Base-by-base conservation (phyloP, 805 yeast species). In the Pachysolen tannophilus region DNA sequence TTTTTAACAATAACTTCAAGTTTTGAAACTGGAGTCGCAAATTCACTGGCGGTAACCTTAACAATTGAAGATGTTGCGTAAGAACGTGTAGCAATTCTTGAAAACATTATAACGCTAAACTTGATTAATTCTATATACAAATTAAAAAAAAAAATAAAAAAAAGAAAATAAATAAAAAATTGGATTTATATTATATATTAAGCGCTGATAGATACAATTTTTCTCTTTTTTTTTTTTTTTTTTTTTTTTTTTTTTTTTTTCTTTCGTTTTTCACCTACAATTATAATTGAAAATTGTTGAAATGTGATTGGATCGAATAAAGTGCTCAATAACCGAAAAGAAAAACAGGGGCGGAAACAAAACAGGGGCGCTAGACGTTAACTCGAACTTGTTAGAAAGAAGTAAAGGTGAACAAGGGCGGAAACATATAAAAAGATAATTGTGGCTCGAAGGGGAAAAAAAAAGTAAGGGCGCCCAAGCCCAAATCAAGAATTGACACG, bases 1-100 rank as follows among this genome's bases (percentile, higher is more conserved):
- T 79, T 79, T 49, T 67, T 66, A 48, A 90, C 79, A 43, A 82
- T 78, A 41, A 90, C 85, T 36, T 88, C 71, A 39, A 92, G 65
- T 36, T 81, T 68, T 43, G 95, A 80, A 42, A 85, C 74, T 48
- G 75, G 69, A 37, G 83, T 78, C 33, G 75, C 61, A 38, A 79
- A 67, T 43, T 78, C 86, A 44, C 65, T 65, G 43, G 81, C 62
- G 30, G 67, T 55, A 41, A 76, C 58, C 53, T 70, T 71, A 48
- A 70, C 56, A 23, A 69, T 60, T 30, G 63, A 52, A 37, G 67
- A 56, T 14, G 68, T 42, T 38, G 62, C 48, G 41, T 56, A 56
- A 20, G 55, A 44, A 53, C 63, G 55, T 8, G 37, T n/a, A 28
- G 49, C 42, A 33, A 50, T 45, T 44, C 46, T 52, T 17, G 60